These are phyloP conservation scores for Phytophthora kernoviae DNA, from an alignment of 352 stramenopile genomes.

Conservation along the genomic window DNA sequence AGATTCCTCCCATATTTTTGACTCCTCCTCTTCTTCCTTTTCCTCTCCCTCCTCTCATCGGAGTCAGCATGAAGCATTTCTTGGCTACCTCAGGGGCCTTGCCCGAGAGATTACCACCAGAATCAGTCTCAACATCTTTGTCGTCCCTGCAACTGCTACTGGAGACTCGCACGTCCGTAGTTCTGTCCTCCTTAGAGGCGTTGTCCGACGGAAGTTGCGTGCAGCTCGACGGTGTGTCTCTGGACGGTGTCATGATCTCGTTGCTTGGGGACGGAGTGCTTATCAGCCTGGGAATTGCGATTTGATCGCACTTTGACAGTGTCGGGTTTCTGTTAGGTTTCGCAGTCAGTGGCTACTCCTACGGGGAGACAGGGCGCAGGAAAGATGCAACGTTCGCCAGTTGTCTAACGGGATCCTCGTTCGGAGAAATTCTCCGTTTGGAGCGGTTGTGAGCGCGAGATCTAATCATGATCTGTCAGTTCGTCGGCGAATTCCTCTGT, in stretches of 20 bases:
- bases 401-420: not conserved
- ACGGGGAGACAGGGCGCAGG: not conserved
- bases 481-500: not conserved
- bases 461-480: constrained; percentile 1
- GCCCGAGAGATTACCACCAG: no score
- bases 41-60: no score
- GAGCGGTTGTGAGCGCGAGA: not conserved
- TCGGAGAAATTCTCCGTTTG: not conserved
- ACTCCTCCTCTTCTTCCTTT: no score
- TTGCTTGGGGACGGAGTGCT: not conserved
- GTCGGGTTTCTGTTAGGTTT: not conserved
- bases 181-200: no score
- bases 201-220: not conserved
- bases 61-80: no score
- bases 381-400: not conserved
- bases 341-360: not conserved
- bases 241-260: not conserved
- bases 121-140: no score
- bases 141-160: no score
- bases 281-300: not conserved
- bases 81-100: no score
- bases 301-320: not conserved
- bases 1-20: no score
- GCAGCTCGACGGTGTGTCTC: not conserved
- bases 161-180: no score